Percentiles rank a stretch among this genome's conserved stretches.
Conservation (phyloP, 257 asterid species). For the Nemophila menziesii region DNA sequence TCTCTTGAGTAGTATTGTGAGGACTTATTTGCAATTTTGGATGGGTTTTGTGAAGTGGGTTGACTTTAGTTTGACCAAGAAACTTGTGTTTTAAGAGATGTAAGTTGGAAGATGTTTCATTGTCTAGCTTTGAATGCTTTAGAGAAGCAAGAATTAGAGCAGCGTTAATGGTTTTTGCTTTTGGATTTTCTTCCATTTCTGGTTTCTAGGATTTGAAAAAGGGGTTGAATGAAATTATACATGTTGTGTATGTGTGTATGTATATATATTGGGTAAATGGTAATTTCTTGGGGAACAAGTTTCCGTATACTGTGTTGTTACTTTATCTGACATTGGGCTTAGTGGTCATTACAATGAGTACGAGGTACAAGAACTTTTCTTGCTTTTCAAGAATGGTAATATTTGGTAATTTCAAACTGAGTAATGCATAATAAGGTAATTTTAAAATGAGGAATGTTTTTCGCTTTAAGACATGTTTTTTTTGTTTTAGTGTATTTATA, state of each 20-base stretch:
- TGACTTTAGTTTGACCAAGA: background rate
- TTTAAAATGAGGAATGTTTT: too few relatives aligned
- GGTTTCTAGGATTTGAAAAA: background rate
- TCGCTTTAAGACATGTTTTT: too few relatives aligned
- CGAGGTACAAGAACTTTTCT: background rate
- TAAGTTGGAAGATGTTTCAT: background rate
- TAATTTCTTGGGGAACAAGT: background rate
- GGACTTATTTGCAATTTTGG: too few relatives aligned
- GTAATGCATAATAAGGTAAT: too few relatives aligned
- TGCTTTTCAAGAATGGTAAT: background rate
- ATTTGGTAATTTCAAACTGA: too few relatives aligned
- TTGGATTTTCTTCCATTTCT: background rate
- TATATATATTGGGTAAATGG: background rate
- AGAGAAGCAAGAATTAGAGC: background rate
- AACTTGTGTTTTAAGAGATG: background rate
- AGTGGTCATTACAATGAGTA: background rate
- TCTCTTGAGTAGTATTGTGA: too few relatives aligned
- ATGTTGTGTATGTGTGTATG: too few relatives aligned
- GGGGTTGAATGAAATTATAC: background rate
- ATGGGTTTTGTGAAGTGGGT: background rate
- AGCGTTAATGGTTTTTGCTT: background rate
- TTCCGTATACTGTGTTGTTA: too few relatives aligned
- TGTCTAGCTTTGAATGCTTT: background rate
- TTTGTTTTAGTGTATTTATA: too few relatives aligned
- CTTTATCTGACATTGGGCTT: too few relatives aligned